A percentile compares a stretch with the other conserved stretches of the same genome.
Conservation (phyloP, 768 basidiomycete species). For the Termitomyces sp. region DNA sequence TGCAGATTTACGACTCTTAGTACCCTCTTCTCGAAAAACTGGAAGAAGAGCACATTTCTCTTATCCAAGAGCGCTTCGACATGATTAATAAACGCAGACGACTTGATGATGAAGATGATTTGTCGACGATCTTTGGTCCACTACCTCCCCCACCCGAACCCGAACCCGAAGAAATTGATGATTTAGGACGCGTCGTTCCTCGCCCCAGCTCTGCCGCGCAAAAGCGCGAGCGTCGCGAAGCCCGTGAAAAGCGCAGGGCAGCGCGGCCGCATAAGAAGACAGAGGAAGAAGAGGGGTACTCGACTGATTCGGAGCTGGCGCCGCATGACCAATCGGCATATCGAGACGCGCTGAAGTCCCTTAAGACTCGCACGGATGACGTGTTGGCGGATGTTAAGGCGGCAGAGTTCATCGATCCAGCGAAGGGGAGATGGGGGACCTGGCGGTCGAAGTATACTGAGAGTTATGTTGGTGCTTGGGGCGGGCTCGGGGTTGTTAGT, state of each 20-base stretch:
- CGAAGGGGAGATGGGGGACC: constrained; percentile 51
- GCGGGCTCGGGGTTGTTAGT: constrained; percentile 78
- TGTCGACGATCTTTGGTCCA: constrained; percentile 62
- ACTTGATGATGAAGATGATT: constrained; percentile 79
- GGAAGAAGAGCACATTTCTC: constrained; percentile 66
- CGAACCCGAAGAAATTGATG: constrained; percentile 47
- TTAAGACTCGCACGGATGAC: constrained; percentile 44
- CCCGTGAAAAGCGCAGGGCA: constrained; percentile 51
- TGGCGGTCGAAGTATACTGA: constrained; percentile 80
- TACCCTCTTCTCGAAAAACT: constrained; percentile 73
- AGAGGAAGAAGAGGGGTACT: constrained; percentile 72
- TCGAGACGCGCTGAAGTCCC: constrained; percentile 47
- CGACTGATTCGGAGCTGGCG: constrained; percentile 74
- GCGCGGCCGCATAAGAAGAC: constrained; percentile 27
- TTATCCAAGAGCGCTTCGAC: constrained; percentile 67
- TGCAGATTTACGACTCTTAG: constrained; percentile 30
- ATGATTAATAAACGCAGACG: constrained; percentile 63
- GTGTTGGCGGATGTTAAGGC: constrained; percentile 79
- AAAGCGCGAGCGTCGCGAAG: constrained; percentile 51
- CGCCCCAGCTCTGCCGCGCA: not conserved
- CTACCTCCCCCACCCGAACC: constrained; percentile 17
- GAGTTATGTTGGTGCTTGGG: constrained; percentile 87
- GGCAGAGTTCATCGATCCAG: constrained; percentile 79
- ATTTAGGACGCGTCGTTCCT: not conserved
- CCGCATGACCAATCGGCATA: constrained; percentile 69